Percentiles rank a stretch among this genome's conserved stretches.
phyloP scores from a whole-genome alignment of 177 flowering plant genomes.

The Vitis hybrid region DNA sequence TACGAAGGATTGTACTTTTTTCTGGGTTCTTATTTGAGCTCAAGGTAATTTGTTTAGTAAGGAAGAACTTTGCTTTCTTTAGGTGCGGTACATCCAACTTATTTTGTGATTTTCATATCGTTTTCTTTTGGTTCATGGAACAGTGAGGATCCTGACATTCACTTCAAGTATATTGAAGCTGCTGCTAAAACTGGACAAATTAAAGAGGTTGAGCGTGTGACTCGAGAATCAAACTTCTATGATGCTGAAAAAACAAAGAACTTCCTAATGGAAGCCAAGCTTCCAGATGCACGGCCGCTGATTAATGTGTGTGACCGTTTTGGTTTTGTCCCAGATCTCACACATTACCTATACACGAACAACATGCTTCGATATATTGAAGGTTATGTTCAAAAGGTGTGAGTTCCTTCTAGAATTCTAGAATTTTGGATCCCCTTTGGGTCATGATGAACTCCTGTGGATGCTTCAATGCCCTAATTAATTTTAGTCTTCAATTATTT shows the following conservation, averaged over 20 bases:
- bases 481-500: not conserved
- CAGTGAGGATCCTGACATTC: conserved; percentile 99
- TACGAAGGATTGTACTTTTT: conserved; percentile 98
- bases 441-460: not conserved
- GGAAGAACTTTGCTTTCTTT: not conserved
- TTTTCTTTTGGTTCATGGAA: conserved; percentile 9
- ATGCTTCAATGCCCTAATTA: not conserved
- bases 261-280: conserved; percentile 97
- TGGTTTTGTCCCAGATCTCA: conserved; percentile 98
- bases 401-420: not conserved
- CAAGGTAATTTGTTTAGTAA: conserved; percentile 54
- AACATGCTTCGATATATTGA: conserved; percentile 99
- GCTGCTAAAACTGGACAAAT: conserved; percentile 99
- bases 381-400: conserved; percentile 98
- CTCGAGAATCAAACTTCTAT: conserved; percentile 96
- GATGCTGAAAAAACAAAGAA: conserved; percentile 97
- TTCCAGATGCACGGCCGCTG: conserved; percentile 98
- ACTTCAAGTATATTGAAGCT: conserved; percentile 97
- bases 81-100: not conserved
- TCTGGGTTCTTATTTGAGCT: conserved; percentile 95
- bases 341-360: conserved; percentile 86
- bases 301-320: conserved; percentile 99
- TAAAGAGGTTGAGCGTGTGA: conserved; percentile 97
- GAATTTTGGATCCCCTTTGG: not conserved
- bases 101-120: not conserved